phyloP scores from a whole-genome alignment of 2,329 filamentous ascomycete genomes.

The Diplodia corticola region DNA sequence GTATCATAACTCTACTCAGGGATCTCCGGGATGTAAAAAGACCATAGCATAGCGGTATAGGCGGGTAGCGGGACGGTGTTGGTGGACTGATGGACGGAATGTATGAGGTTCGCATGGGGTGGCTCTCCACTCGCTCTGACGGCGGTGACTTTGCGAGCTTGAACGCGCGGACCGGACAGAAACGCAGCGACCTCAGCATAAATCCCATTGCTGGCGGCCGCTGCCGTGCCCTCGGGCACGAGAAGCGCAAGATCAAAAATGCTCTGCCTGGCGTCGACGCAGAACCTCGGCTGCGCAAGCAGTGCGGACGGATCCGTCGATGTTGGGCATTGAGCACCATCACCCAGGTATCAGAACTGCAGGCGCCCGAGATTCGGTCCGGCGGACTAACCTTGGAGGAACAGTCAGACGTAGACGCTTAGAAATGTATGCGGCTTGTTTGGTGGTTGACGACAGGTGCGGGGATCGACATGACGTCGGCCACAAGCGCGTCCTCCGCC shows the following conservation, averaged over 20 bases:
- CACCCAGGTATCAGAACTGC: constrained; percentile 20
- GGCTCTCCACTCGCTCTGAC: not conserved
- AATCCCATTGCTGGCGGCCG: constrained; percentile 3
- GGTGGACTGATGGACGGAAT: not conserved
- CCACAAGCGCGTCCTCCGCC: not conserved
- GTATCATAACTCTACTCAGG: constrained; percentile 23
- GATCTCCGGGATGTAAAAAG: constrained; percentile 9
- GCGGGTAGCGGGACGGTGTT: constrained; percentile 5
- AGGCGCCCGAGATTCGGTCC: not conserved
- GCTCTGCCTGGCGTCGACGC: not conserved
- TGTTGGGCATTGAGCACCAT: not conserved
- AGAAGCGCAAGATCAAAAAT: constrained; percentile 18
- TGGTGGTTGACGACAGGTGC: no score
- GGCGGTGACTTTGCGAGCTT: not conserved
- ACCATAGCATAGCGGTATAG: not conserved
- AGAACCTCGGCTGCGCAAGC: constrained; percentile 11
- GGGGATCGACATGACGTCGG: not conserved
- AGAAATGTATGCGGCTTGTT: no score
- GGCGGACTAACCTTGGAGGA: constrained; percentile 21
- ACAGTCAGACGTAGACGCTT: not conserved
- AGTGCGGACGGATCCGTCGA: constrained; percentile 7
- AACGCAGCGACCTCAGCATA: constrained; percentile 5
- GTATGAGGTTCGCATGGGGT: not conserved
- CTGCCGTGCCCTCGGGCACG: constrained; percentile 1
- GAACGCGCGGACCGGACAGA: constrained; percentile 14